These are phyloP conservation scores for Chalciporus pseudorubinellus DNA, from an alignment of 768 basidiomycete genomes.

Conservation along the genomic window DNA sequence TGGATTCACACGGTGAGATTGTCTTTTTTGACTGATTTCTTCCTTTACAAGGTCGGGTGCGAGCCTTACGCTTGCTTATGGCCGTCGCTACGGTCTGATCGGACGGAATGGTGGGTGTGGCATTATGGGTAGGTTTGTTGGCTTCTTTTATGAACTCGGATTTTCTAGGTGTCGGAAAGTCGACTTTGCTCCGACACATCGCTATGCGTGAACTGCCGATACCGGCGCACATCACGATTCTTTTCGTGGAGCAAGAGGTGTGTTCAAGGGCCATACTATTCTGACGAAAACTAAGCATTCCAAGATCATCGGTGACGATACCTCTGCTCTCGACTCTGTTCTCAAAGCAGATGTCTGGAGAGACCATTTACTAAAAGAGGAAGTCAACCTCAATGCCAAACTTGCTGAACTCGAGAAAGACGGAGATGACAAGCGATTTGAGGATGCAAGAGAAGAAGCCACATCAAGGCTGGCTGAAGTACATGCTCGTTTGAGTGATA, in stretches of 20 bases:
- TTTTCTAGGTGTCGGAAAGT: slow-evolving; percentile 84
- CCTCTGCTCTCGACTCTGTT: slow-evolving; percentile 87
- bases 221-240: slow-evolving; percentile 91
- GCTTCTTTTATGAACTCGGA: background rate
- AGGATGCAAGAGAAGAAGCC: slow-evolving; percentile 84
- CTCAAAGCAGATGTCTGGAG: slow-evolving; percentile 99
- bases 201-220: slow-evolving; percentile 94
- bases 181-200: slow-evolving; percentile 90
- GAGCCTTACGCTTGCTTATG: slow-evolving; percentile 81
- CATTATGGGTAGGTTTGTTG: too few relatives aligned
- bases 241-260: slow-evolving; percentile 99
- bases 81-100: slow-evolving; percentile 88
- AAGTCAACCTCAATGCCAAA: slow-evolving; percentile 67
- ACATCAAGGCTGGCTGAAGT: slow-evolving; percentile 82
- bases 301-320: slow-evolving; percentile 92
- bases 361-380: slow-evolving; percentile 87
- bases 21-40: slow-evolving; percentile 1
- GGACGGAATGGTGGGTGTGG: slow-evolving; percentile 70
- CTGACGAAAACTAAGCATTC: background rate
- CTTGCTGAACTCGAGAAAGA: slow-evolving; percentile 71
- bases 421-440: slow-evolving; percentile 75
- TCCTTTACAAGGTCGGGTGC: slow-evolving; percentile 66
- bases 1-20: background rate
- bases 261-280: slow-evolving; percentile 25
- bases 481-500: slow-evolving; percentile 88